Evolutionary conservation across 2,329 filamentous ascomycete species (phyloP), one percentile per base, ranked within the genome.

Genomic region (Nannizziopsis barbatae): DNA sequence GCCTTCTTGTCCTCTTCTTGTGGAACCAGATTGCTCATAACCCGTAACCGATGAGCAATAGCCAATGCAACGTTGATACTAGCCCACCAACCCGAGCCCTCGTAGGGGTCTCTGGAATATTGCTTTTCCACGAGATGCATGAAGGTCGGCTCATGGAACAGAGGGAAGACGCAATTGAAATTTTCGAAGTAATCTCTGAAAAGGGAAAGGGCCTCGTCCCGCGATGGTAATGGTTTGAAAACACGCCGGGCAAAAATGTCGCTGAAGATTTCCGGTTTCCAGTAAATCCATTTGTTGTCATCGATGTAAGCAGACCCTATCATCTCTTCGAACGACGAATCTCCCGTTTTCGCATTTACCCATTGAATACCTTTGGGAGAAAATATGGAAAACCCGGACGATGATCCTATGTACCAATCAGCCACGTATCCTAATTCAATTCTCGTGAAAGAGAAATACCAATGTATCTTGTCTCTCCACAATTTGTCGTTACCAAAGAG

Each of bases 321-420:
- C 85, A 95, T 96, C 49, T 86, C 79, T 63, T 94, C 86, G 67
- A 98, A 98, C 0, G 88, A 93, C 17, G 76, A 80, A 62, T 98
- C 92, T n/a, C 92, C 92, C 1, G 89, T 96, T 71, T 93, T 95
- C 57, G 92, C 83, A 59, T 95, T 96, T 46, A 98, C 90, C 92
- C 92, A 98, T 65, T 95, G 84, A 47, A 98, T 94, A 39, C 92
- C 92, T 64, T 95, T 95, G 11, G 90, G 92, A 0, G 90, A 96
- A 71, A 98, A 96, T 58, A 98, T 98, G 47, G 90, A 96, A 67
- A 96, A 96, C 2, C 92, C 92, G 2, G 92, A 98, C 0, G 90
- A 96, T 0, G 89, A 95, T 20, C 90, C 86, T 92, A 51, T n/a
- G 42, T n/a, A 14, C 35, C 12, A 22, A 33, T 47, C 48, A 50